Evolutionary conservation across 1,139 yeast genomes (phyloP).

Genomic region (Kodamaea anthophila): DNA sequence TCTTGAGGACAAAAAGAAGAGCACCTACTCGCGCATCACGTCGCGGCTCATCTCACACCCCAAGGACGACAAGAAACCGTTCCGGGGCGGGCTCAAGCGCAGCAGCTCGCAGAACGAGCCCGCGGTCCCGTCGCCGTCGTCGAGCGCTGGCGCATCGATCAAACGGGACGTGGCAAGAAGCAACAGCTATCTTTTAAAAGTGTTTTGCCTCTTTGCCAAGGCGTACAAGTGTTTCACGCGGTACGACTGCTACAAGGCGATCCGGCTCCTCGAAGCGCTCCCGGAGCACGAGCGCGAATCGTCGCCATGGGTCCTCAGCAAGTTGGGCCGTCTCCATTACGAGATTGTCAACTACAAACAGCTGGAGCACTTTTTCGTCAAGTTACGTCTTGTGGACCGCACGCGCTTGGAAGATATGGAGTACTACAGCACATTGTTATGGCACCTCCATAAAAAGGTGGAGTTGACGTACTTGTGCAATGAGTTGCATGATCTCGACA

Average conservation of each 20-base stretch:
- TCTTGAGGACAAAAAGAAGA: conserved; percentile 17
- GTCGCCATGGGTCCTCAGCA: conserved; percentile 75
- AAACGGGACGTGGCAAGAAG: conserved; percentile 35
- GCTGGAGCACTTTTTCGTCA: conserved; percentile 58
- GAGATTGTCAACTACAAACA: conserved; percentile 84
- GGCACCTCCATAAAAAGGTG: conserved; percentile 88
- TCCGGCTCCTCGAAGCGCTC: conserved; percentile 57
- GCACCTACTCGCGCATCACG: conserved; percentile 43
- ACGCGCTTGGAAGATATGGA: conserved; percentile 90
- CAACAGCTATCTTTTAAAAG: conserved; percentile 40
- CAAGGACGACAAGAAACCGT: conserved; percentile 8
- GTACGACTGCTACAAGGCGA: conserved; percentile 78
- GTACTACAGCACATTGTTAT: conserved; percentile 76
- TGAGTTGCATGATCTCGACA: conserved; percentile 65
- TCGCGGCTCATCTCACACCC: conserved; percentile 46
- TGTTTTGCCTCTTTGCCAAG: conserved; percentile 60
- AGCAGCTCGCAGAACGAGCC: conserved; percentile 18
- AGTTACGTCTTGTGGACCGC: conserved; percentile 63
- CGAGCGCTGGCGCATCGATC: conserved; percentile 8
- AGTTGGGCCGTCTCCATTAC: conserved; percentile 74
- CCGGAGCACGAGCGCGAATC: conserved; percentile 63
- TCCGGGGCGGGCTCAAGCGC: conserved; percentile 21
- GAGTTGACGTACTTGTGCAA: conserved; percentile 77
- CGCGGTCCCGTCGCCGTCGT: conserved; percentile 2
- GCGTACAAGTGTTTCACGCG: conserved; percentile 58